Percentiles rank a stretch among this genome's conserved stretches.
These are phyloP conservation scores for Hymenoscyphus infarciens DNA, from an alignment of 2,329 filamentous ascomycete species.

Conservation along the genomic window DNA sequence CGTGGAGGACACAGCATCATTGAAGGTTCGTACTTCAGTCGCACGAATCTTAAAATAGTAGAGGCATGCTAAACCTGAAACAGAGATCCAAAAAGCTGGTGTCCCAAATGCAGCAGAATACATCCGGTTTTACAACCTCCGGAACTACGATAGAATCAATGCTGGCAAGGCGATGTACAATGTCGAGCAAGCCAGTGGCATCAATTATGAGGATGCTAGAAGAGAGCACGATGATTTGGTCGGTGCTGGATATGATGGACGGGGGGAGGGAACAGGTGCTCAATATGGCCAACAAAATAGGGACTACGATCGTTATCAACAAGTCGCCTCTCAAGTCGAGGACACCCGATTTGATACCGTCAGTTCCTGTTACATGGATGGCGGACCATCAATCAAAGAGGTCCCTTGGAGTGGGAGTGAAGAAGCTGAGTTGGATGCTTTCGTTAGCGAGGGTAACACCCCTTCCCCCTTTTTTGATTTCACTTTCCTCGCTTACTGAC, in stretches of 20 bases:
- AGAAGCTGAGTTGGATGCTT: slow-evolving; percentile 56
- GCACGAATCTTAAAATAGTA: no score
- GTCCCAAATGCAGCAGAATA: slow-evolving; percentile 66
- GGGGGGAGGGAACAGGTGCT: slow-evolving; percentile 38
- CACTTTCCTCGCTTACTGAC: not conserved
- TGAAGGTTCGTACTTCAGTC: slow-evolving; percentile 42
- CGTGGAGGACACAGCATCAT: slow-evolving; percentile 75
- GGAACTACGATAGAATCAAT: slow-evolving; percentile 83
- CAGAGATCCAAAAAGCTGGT: slow-evolving; percentile 56
- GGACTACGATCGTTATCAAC: slow-evolving; percentile 59
- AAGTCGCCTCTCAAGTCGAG: slow-evolving; percentile 55
- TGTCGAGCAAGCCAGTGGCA: slow-evolving; percentile 60
- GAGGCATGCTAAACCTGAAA: not conserved
- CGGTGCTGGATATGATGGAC: slow-evolving; percentile 42
- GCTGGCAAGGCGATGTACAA: slow-evolving; percentile 57
- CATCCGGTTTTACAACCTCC: slow-evolving; percentile 80
- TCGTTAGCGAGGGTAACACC: slow-evolving; percentile 49
- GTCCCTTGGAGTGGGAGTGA: slow-evolving; percentile 53
- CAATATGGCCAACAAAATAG: slow-evolving; percentile 35
- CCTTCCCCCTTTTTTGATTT: not conserved
- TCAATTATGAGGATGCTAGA: slow-evolving; percentile 64
- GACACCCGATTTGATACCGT: slow-evolving; percentile 70
- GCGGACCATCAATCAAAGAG: slow-evolving; percentile 63
- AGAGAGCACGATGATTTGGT: slow-evolving; percentile 59
- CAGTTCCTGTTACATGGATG: slow-evolving; percentile 77